A percentile compares a stretch with the other conserved stretches of the same genome.
These are phyloP conservation scores for Didymella keratinophila DNA, from an alignment of 2,329 filamentous ascomycete genomes.

Conservation along the genomic window DNA sequence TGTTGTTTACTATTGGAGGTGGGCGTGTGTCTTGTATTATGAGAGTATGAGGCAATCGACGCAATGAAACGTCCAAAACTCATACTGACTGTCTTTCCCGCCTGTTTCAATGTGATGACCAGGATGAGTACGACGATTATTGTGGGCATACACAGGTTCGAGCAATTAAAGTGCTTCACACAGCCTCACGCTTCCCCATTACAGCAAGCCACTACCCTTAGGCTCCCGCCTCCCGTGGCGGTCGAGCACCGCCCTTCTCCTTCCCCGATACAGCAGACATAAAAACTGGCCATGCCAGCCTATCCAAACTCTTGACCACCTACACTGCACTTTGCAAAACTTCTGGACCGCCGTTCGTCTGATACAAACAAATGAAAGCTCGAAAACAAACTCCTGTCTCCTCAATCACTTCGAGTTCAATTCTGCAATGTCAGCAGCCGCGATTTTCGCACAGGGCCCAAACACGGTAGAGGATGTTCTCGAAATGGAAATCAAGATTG, in stretches of 20 bases:
- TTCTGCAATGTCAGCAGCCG: no score
- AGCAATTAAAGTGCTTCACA: neutral
- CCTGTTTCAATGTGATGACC: neutral
- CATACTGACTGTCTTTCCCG: neutral
- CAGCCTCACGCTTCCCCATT: neutral
- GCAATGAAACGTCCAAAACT: slow-evolving; percentile 18
- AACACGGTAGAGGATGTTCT: no score
- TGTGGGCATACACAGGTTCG: neutral
- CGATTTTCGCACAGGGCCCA: no score
- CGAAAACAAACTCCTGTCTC: no score
- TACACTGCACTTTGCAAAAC: neutral
- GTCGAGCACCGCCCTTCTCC: neutral
- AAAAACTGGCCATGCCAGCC: neutral
- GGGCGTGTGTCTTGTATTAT: slow-evolving; percentile 15
- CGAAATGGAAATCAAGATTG: no score
- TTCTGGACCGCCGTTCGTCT: no score
- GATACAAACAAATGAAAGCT: no score
- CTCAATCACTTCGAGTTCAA: no score
- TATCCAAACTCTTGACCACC: neutral
- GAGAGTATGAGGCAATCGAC: slow-evolving; percentile 20
- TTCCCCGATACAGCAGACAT: neutral
- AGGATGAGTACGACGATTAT: neutral
- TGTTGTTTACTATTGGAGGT: slow-evolving; percentile 18
- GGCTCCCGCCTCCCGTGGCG: neutral
- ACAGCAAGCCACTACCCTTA: neutral